phyloP scores from a whole-genome alignment of 1,284 basidiomycete genomes.

The Ustilago loliicola region DNA sequence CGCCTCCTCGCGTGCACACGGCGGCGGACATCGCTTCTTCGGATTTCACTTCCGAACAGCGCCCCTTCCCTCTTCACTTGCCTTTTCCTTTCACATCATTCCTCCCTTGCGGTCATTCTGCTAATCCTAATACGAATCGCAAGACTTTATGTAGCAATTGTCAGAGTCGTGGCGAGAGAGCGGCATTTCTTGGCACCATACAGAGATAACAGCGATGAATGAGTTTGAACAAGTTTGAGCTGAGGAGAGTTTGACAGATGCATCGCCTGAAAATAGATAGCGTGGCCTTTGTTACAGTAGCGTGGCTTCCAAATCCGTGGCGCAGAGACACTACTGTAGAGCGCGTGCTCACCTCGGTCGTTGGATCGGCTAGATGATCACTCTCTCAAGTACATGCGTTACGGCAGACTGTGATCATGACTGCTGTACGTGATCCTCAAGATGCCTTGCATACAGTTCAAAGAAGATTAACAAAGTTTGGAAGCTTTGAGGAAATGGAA shows the following conservation, averaged over 20 bases:
- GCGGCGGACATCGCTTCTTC: background rate
- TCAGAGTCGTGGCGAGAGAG: no score
- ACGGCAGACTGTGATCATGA: no score
- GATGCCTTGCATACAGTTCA: background rate
- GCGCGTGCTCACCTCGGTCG: background rate
- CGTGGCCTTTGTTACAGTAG: background rate
- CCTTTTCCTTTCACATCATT: background rate
- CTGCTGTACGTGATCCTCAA: background rate
- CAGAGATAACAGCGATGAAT: no score
- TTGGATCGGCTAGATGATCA: background rate
- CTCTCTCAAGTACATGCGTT: background rate
- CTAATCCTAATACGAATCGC: no score
- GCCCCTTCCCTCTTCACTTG: background rate
- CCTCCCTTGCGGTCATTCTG: no score
- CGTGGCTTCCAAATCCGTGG: background rate
- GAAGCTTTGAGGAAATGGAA: conserved; percentile 2
- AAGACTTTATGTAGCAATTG: no score
- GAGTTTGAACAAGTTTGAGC: background rate
- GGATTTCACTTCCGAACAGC: conserved; percentile 6
- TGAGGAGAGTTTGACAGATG: background rate
- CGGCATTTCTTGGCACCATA: no score
- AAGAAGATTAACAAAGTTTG: background rate
- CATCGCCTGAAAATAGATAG: background rate
- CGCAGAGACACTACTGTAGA: background rate
- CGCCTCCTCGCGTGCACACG: background rate